A percentile compares a stretch with the other conserved stretches of the same genome.
These are phyloP conservation scores for Penicillium sp. DNA, from an alignment of 2,329 filamentous ascomycete genomes.

Conservation along the genomic window DNA sequence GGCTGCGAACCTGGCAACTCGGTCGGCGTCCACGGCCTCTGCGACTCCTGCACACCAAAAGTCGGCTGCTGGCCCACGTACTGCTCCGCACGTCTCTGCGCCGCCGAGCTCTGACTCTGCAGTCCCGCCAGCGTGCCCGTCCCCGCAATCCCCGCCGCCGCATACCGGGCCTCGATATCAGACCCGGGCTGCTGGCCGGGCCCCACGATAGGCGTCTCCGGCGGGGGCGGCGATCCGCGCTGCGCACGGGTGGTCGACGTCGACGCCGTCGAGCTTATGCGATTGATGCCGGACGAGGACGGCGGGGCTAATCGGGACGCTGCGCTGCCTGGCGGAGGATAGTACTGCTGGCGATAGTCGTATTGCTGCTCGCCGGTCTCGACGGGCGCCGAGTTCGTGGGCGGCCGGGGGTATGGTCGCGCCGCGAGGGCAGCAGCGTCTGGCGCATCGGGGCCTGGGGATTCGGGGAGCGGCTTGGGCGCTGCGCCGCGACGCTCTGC, in stretches of 20 bases:
- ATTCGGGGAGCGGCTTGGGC: conserved; percentile 80
- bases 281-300: conserved; percentile 41
- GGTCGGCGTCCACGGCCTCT: conserved; percentile 90
- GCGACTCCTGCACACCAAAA: conserved; percentile 37
- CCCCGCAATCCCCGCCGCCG: conserved; percentile 85
- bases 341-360: conserved; percentile 64
- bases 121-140: conserved; percentile 78
- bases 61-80: conserved; percentile 61
- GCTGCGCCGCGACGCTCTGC: conserved; percentile 76
- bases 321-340: conserved; percentile 54
- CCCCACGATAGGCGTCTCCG: conserved; percentile 83
- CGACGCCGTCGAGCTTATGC: conserved; percentile 79
- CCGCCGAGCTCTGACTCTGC: conserved; percentile 74
- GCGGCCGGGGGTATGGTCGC: conserved; percentile 52
- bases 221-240: conserved; percentile 89
- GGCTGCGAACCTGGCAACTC: conserved; percentile 83
- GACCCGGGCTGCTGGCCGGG: conserved; percentile 71
- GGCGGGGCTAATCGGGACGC: conserved; percentile 25
- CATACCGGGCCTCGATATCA: conserved; percentile 88
- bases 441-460: conserved; percentile 72
- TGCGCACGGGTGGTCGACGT: conserved; percentile 90
- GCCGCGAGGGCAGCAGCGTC: conserved; percentile 82
- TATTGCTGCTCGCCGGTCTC: conserved; percentile 43
- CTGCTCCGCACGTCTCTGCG: conserved; percentile 76
- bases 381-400: conserved; percentile 38